Percentiles rank a stretch among this genome's conserved stretches.
Conservation (phyloP, 164 flowering plant species). For the Vitis vinifera region DNA sequence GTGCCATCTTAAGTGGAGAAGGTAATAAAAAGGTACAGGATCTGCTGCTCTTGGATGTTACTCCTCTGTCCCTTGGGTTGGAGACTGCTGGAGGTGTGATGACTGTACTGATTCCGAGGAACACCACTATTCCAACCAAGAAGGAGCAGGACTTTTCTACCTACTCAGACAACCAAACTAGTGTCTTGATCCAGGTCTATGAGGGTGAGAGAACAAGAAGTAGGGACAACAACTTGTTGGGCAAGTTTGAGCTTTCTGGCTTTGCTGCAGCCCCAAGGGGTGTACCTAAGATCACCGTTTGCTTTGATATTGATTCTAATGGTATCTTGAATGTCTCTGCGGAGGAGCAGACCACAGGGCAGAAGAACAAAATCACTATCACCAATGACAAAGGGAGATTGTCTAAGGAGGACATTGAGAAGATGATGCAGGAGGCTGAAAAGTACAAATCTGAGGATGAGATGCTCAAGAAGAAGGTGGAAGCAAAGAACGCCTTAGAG, state of each 20-base stretch:
- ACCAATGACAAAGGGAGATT: slow-evolving; percentile 43
- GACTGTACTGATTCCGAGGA: slow-evolving; percentile 43
- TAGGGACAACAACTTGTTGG: slow-evolving; percentile 37
- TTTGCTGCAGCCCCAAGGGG: slow-evolving; percentile 46
- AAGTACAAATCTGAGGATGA: slow-evolving; percentile 44
- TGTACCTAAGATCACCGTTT: slow-evolving; percentile 33
- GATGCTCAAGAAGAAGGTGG: slow-evolving; percentile 43
- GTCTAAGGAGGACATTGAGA: slow-evolving; percentile 47
- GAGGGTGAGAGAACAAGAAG: slow-evolving; percentile 48
- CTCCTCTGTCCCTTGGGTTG: slow-evolving; percentile 38
- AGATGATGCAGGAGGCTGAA: slow-evolving; percentile 46
- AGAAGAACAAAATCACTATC: slow-evolving; percentile 48
- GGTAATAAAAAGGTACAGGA: slow-evolving; percentile 43
- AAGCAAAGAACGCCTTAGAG: slow-evolving; percentile 38
- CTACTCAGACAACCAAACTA: slow-evolving; percentile 34
- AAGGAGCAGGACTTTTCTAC: slow-evolving; percentile 39
- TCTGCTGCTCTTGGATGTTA: slow-evolving; percentile 34
- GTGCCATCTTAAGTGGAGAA: slow-evolving; percentile 40
- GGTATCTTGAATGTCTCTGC: slow-evolving; percentile 50
- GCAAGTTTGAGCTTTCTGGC: slow-evolving; percentile 39
- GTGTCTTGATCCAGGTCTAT: slow-evolving; percentile 36
- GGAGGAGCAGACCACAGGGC: slow-evolving; percentile 42
- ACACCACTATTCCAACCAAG: slow-evolving; percentile 44
- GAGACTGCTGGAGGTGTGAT: slow-evolving; percentile 39
- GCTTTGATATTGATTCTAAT: slow-evolving; percentile 46